Conservation (phyloP, 495 filamentous ascomycete genomes). For the Daldinia childiae region DNA sequence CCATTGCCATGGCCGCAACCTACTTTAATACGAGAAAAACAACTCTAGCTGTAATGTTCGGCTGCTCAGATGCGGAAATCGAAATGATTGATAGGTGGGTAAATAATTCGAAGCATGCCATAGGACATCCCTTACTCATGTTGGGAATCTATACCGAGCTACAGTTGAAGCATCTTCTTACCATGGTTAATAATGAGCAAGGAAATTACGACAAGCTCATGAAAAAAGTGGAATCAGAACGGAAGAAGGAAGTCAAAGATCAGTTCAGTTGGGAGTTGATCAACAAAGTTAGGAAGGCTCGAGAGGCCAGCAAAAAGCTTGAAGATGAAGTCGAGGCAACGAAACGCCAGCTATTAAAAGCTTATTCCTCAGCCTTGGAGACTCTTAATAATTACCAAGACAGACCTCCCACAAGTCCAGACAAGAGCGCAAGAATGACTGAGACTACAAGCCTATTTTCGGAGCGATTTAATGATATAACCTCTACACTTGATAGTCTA, state of each 20-base stretch:
- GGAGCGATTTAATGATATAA: slow-evolving; percentile 13
- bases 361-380: neutral
- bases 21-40: neutral
- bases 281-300: neutral
- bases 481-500: neutral
- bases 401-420: no score
- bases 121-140: slow-evolving; percentile 5
- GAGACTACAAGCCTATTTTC: neutral
- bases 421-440: no score
- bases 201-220: neutral
- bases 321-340: slow-evolving; percentile 1
- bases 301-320: neutral
- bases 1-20: slow-evolving; percentile 7
- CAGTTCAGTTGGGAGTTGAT: neutral
- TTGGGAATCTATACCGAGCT: neutral
- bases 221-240: neutral
- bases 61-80: neutral
- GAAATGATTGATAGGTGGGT: neutral
- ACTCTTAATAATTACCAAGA: neutral
- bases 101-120: neutral
- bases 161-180: neutral
- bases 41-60: neutral
- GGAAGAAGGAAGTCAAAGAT: neutral
- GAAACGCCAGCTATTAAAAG: neutral
- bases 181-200: neutral